Percentiles rank a stretch among this genome's conserved stretches.
Conservation (phyloP, 768 basidiomycete species). For the Lyophyllum semitale region DNA sequence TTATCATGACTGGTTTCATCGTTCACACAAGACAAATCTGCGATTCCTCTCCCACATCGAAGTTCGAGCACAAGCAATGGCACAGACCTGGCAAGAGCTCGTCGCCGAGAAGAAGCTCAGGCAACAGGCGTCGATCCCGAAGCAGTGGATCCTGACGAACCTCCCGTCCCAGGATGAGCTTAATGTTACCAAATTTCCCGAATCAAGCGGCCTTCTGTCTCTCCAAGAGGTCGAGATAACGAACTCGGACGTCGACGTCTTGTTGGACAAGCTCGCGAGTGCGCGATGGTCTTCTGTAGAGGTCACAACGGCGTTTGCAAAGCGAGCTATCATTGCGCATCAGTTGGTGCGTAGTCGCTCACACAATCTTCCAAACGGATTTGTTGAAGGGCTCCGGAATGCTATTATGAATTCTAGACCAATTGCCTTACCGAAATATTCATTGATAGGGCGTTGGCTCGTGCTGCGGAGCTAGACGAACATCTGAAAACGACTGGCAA, state of each 20-base stretch:
- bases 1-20: no score
- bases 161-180: conserved; percentile 47
- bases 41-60: not conserved
- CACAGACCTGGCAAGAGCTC: conserved; percentile 50
- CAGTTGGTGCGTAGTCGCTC: conserved; percentile 57
- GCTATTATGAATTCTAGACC: conserved; percentile 42
- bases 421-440: conserved; percentile 88
- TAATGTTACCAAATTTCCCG: conserved; percentile 58
- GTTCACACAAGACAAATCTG: not conserved
- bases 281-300: conserved; percentile 64
- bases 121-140: conserved; percentile 60
- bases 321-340: conserved; percentile 79
- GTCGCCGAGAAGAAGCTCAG: conserved; percentile 53
- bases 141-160: conserved; percentile 58
- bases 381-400: not conserved
- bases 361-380: not conserved
- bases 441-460: conserved; percentile 64
- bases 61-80: conserved; percentile 16
- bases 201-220: conserved; percentile 57
- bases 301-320: conserved; percentile 74
- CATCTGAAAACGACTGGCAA: conserved; percentile 62
- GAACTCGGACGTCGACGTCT: conserved; percentile 37
- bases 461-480: conserved; percentile 69
- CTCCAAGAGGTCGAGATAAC: conserved; percentile 51
- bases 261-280: conserved; percentile 55